A percentile compares a stretch with the other conserved stretches of the same genome.
These are phyloP conservation scores for Botrytis cinerea DNA, from an alignment of 2,329 filamentous ascomycete genomes.

Conservation along the genomic window DNA sequence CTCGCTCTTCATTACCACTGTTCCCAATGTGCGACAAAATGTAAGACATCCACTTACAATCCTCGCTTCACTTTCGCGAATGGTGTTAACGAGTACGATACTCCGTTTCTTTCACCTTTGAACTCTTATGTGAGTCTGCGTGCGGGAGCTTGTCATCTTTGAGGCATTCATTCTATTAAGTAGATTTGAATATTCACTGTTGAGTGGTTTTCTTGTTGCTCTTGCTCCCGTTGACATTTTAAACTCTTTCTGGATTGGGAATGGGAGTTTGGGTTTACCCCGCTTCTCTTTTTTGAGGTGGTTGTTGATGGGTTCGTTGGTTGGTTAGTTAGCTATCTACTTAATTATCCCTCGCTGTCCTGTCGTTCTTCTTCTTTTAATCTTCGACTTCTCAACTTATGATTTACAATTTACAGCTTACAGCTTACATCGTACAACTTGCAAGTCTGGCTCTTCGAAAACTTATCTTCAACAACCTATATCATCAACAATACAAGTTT, in stretches of 20 bases:
- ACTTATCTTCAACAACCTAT: background rate
- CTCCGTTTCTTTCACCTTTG: background rate
- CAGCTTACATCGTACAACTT: no score
- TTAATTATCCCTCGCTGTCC: no score
- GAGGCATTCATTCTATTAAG: background rate
- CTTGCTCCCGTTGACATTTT: background rate
- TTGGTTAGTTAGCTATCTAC: no score
- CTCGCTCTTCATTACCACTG: background rate
- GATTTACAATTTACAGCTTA: background rate
- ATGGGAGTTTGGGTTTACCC: accelerated
- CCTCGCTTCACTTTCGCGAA: no score
- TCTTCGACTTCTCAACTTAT: no score
- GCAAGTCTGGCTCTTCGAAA: background rate
- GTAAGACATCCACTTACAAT: background rate
- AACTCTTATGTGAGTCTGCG: background rate
- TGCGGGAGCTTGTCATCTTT: background rate
- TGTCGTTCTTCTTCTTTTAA: background rate
- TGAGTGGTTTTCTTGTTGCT: background rate
- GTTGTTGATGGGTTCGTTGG: no score
- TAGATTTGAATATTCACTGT: background rate
- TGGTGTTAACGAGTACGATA: background rate
- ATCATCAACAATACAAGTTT: background rate
- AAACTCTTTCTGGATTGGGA: background rate
- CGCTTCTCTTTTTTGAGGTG: background rate
- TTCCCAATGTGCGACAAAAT: background rate